phyloP scores from a whole-genome alignment of 1,284 basidiomycete species.

The Ceratobasidium sp. region DNA sequence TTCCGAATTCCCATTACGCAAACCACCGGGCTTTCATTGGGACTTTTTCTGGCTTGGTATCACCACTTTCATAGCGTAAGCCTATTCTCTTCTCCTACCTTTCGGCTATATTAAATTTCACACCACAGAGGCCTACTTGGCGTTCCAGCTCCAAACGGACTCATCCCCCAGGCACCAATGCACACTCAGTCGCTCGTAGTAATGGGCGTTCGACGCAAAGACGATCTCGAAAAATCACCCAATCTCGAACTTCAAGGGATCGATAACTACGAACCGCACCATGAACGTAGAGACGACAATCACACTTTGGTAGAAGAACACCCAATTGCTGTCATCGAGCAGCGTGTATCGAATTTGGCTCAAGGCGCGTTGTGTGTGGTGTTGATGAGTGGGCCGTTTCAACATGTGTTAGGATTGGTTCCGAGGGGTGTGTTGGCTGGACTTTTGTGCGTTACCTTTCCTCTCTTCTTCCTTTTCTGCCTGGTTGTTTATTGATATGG shows the following conservation, averaged over 20 bases:
- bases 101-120: no score
- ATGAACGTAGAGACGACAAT: conserved; percentile 46
- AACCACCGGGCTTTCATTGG: conserved; percentile 73
- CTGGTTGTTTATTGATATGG: conserved; percentile 50
- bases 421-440: conserved; percentile 78
- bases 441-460: conserved; percentile 69
- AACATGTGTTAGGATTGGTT: conserved; percentile 83
- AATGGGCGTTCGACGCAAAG: conserved; percentile 70
- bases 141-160: conserved; percentile 92
- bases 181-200: conserved; percentile 90
- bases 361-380: conserved; percentile 87
- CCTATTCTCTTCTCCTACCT: background rate
- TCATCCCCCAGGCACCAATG: conserved; percentile 96
- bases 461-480: conserved; percentile 48
- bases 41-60: conserved; percentile 92
- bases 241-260: conserved; percentile 43
- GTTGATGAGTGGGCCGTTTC: conserved; percentile 84
- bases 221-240: conserved; percentile 54
- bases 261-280: conserved; percentile 49
- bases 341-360: conserved; percentile 88
- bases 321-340: conserved; percentile 86
- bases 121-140: conserved; percentile 79
- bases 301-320: conserved; percentile 64
- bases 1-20: conserved; percentile 88
- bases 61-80: conserved; percentile 85